phyloP scores from a whole-genome alignment of 805 yeast genomes.

The Kodamaea fukazawae region DNA sequence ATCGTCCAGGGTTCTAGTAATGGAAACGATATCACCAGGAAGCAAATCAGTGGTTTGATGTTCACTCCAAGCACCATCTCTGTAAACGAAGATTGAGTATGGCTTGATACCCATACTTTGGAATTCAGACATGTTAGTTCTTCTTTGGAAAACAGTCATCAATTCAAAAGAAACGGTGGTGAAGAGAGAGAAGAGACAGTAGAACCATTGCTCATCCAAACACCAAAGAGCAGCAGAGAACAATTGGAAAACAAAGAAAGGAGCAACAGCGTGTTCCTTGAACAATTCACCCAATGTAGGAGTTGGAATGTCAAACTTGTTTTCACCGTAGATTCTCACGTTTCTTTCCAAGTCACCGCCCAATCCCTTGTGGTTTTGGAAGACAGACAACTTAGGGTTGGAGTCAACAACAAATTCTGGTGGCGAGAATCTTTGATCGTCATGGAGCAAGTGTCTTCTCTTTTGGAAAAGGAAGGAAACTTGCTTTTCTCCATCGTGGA shows the following conservation, averaged over 20 bases:
- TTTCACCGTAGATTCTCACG: conserved; percentile 70
- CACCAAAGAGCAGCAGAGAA: conserved; percentile 95
- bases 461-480: conserved; percentile 83
- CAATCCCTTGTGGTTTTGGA: conserved; percentile 57
- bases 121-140: conserved; percentile 90
- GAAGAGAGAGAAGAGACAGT: conserved; percentile 83
- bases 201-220: conserved; percentile 96
- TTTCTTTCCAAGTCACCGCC: conserved; percentile 49
- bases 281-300: conserved; percentile 89
- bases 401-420: conserved; percentile 74
- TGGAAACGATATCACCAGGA: conserved; percentile 89
- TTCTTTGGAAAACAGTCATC: conserved; percentile 93
- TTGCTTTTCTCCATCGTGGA: conserved; percentile 59
- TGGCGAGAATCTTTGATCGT: conserved; percentile 62
- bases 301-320: conserved; percentile 90
- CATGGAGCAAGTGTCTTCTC: conserved; percentile 77
- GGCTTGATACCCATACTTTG: conserved; percentile 97
- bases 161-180: conserved; percentile 92
- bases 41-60: conserved; percentile 70
- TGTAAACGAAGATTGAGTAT: conserved; percentile 67
- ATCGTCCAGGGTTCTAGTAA: conserved; percentile 86
- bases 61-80: conserved; percentile 69
- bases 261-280: conserved; percentile 97
- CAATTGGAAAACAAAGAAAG: conserved; percentile 93
- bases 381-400: conserved; percentile 51